Base-by-base conservation (phyloP, 1,139 yeast genomes). In the Kluyveromyces marxianus region DNA sequence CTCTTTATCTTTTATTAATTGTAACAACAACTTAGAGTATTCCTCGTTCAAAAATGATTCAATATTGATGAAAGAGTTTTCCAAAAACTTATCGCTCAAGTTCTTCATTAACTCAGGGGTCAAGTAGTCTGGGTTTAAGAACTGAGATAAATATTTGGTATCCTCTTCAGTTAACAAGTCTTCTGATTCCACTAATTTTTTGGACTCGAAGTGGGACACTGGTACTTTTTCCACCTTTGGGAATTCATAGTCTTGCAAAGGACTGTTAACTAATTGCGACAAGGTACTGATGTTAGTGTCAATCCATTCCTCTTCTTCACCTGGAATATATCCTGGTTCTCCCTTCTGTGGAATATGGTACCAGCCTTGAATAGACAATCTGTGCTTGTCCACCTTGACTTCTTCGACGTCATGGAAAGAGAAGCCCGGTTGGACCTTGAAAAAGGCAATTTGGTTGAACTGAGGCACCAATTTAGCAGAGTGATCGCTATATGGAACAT, bases 331-430 rank as follows among this genome's bases (percentile, higher is more conserved):
- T 0, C 97, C 97, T 35, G 77, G 81, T 65, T 94, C 98, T 8
- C 96, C 97, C 7, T 70, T 71, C 62, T 92, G 98, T 2, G 98
- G 98, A 42, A 90, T 87, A 63, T 94, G 99, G 63, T 92, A 94
- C 99, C 99, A 94, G 0, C 99, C 99, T 60, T 92, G 96, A 50
- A 94, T 87, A 1, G 96, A 85, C 41, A 92, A 70, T 57, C 99
- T 74, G 53, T 89, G 95, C 60, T 82, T 86, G 58, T 89, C 95
- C 2, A 82, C 95, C 52, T 83, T 77, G 2, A 94, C 98, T 63
- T 94, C 98, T 66, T 94, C 98, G 7, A 94, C 99, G 56, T 94
- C 98, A 63, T 94, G 99, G 72, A 92, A 94, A 2, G 96, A 85
- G 43, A 83, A 76, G 0, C 98, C 99, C 1, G 98, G 98, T 61